Base-by-base conservation (phyloP, 495 filamentous ascomycete genomes). In the Saxophila tyrrhenica region DNA sequence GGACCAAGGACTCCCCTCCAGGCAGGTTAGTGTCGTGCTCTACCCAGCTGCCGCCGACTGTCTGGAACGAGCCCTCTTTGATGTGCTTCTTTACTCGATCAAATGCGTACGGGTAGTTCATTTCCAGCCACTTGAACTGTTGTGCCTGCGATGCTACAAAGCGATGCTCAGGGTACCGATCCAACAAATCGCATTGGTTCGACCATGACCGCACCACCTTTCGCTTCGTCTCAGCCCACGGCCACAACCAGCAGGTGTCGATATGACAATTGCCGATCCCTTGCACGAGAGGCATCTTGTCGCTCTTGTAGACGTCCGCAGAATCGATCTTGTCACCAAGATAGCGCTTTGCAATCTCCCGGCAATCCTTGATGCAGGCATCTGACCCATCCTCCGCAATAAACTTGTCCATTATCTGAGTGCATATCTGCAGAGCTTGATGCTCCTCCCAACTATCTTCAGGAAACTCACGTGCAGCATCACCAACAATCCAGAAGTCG, bases 1-100 rank as follows among this genome's bases (percentile, higher is more conserved):
- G 80, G 48, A 91, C 82, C 21, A 98, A 76, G 3, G 91, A 95
- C 69, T 98, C 92, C 38, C 92, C 92, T 58, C 88, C 87, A 0
- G 92, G 92, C 75, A 98, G 75, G 67, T 98, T 98, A 39, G 92
- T 98, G 64, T 98, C 92, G 65, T 98, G 92, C 62, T 98, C 92
- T 17, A 98, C 92, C 92, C 92, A 98, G 68, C 89, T 95, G 41
- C 92, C 92, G 52, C 92, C 92, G 63, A 98, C 87, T 13, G 89
- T 88, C 57, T 95, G 89, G 67, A 98, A 98, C 41, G 77, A 84
- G 41, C 89, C 90, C 51, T 90, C 81, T 63, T 87, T 87, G 35
- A 97, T 85, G 73, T 94, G 92, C 32, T 76, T 70, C 69, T 94
- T 94, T 50, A 98, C 91, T 16, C 89, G 81, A 48, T 95, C 85